These are phyloP conservation scores for Apiotrichum porosum DNA, from an alignment of 1,284 basidiomycete genomes.

Conservation along the genomic window DNA sequence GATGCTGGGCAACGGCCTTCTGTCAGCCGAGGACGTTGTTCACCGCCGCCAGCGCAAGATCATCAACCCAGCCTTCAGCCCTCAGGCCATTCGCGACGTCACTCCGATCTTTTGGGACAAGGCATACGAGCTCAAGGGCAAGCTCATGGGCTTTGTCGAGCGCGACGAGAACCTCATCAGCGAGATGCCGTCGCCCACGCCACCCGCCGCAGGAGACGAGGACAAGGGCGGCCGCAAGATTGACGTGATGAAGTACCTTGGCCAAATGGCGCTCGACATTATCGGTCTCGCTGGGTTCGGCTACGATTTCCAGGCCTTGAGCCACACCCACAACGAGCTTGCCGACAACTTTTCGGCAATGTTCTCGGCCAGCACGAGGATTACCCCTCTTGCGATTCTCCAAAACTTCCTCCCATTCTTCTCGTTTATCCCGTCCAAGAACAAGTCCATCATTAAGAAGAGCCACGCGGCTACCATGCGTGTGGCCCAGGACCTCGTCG, in stretches of 20 bases:
- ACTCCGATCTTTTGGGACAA: conserved; percentile 62
- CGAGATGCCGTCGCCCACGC: no score
- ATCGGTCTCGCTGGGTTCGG: conserved; percentile 65
- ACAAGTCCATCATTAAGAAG: conserved; percentile 44
- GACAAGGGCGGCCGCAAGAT: conserved; percentile 28
- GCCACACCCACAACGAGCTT: conserved; percentile 28
- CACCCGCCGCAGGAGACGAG: neutral
- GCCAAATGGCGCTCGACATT: conserved; percentile 60
- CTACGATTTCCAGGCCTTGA: conserved; percentile 52
- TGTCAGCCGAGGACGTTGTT: conserved; percentile 50
- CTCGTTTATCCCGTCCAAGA: conserved; percentile 39
- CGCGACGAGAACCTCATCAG: neutral
- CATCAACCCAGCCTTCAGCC: conserved; percentile 50
- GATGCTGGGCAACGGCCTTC: conserved; percentile 40
- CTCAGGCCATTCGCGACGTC: conserved; percentile 44
- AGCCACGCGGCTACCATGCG: conserved; percentile 43
- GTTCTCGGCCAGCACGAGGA: conserved; percentile 32
- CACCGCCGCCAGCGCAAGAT: conserved; percentile 55
- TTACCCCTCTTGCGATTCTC: conserved; percentile 57
- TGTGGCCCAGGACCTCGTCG: neutral
- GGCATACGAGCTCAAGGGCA: conserved; percentile 54
- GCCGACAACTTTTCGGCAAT: conserved; percentile 36
- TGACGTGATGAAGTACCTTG: conserved; percentile 58
- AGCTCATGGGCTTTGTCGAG: conserved; percentile 11
- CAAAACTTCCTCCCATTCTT: conserved; percentile 60